Base-by-base conservation (phyloP, 257 asterid species). In the Nicotiana noctiflora region DNA sequence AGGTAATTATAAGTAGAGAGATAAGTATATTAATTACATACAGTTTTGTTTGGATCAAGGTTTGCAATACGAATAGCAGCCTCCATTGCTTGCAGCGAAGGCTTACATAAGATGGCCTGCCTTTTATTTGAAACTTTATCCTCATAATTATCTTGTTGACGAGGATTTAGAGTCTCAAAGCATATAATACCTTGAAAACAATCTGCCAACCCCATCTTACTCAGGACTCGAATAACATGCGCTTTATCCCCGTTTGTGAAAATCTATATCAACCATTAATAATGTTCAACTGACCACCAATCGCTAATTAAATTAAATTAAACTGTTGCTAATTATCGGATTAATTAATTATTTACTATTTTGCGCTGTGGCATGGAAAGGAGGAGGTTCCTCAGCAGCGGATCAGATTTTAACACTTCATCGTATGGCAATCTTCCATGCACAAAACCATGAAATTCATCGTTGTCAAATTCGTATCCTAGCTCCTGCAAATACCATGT, bases 131-230 rank as follows among this genome's bases (percentile, higher is more conserved):
- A 27, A 15, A 56, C n/a, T 4, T 27, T 8, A 31, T 51, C 15
- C 37, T 14, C 32, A 44, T 27, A 8, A 55, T 19, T 7, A 55
- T 4, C 34, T 31, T 64, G 64, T 18, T 32, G 61, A 3, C 82
- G 78, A 37, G 93, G 94, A 86, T 94, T 93, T 11, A 94, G 93
- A 46, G 97, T 93, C 86, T 94, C 98, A 19, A 92, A 93, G 87
- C 98, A 93, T 83, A 94, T 93, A 53, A 93, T 87, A 55, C 92
- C 98, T 10, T 94, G 95, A 86, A 94, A 94, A 85, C 98, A 94
- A 83, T 91, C 98, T 81, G 92, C 97, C 85, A 94, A 80, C 13
- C 96, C 96, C 89, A 92, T 8, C 83, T 87, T 86, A 15, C 86
- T 85, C 19, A 94, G 91, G 2, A 91, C 97, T 89, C 86, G 82